phyloP scores from a whole-genome alignment of 306 rosid genomes.

The Quercus variabilis region DNA sequence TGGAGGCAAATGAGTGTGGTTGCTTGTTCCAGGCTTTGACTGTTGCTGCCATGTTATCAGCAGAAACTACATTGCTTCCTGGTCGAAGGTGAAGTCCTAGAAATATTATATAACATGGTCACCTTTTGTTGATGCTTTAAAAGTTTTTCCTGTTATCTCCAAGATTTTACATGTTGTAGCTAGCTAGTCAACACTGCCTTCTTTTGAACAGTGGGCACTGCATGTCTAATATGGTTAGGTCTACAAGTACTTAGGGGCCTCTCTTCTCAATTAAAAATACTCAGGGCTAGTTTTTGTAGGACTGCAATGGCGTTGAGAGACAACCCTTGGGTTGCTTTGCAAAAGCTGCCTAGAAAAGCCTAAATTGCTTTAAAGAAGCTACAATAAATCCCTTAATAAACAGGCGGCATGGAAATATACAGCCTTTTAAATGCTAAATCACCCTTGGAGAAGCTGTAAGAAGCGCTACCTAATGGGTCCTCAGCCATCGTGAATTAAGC shows the following conservation, averaged over 20 bases:
- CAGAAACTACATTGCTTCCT: slow-evolving; percentile 81
- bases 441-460: not conserved
- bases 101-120: not conserved
- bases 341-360: not conserved
- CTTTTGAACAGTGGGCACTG: not conserved
- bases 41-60: slow-evolving; percentile 88
- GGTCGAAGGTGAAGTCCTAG: slow-evolving; percentile 57
- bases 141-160: not conserved
- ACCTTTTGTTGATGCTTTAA: not conserved
- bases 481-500: not conserved
- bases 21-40: slow-evolving; percentile 91
- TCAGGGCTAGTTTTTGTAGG: not conserved
- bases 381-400: not conserved
- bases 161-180: not conserved
- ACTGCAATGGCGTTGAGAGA: not conserved
- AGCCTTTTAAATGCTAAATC: not conserved
- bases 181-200: not conserved
- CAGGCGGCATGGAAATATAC: not conserved
- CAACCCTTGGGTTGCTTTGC: not conserved
- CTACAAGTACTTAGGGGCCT: not conserved
- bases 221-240: not conserved
- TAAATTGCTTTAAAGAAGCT: not conserved
- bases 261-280: not conserved
- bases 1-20: slow-evolving; percentile 83
- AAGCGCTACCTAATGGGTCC: not conserved